Evolutionary conservation across 2,329 filamentous ascomycete species (phyloP).

Genomic region (Esteya vermicola): DNA sequence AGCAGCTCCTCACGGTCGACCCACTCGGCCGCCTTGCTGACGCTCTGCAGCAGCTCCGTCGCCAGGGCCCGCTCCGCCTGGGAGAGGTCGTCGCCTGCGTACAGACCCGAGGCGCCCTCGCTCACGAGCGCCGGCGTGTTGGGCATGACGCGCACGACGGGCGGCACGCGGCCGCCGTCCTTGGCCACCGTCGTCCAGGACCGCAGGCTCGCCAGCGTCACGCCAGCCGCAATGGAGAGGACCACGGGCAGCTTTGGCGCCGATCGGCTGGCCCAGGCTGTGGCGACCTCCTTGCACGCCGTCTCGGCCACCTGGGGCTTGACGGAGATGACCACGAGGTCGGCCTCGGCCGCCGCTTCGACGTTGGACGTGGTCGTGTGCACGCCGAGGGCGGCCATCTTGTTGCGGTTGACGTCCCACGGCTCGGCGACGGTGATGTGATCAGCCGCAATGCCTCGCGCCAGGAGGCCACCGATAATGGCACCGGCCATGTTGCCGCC

Average conservation of each 20-base stretch:
- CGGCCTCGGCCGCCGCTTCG: constrained; percentile 27
- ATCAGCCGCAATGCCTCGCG: constrained; percentile 25
- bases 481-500: constrained; percentile 38
- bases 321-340: constrained; percentile 33
- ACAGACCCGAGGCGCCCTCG: constrained; percentile 34
- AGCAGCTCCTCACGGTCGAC: constrained; percentile 33
- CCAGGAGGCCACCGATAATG: constrained; percentile 34
- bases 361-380: constrained; percentile 30
- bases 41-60: constrained; percentile 25
- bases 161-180: constrained; percentile 23
- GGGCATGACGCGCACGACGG: constrained; percentile 36
- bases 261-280: constrained; percentile 17
- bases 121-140: constrained; percentile 36
- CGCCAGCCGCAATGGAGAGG: constrained; percentile 34
- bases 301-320: constrained; percentile 35
- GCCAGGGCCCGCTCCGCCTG: constrained; percentile 26
- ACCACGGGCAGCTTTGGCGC: constrained; percentile 23
- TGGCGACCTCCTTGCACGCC: constrained; percentile 32
- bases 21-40: constrained; percentile 35
- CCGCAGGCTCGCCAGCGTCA: constrained; percentile 28
- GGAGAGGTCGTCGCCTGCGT: constrained; percentile 26
- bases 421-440: constrained; percentile 35
- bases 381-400: constrained; percentile 30
- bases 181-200: constrained; percentile 25
- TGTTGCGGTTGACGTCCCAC: constrained; percentile 36